Evolutionary conservation across 352 stramenopile genomes (phyloP).

Genomic region (Pythium coloratum): DNA sequence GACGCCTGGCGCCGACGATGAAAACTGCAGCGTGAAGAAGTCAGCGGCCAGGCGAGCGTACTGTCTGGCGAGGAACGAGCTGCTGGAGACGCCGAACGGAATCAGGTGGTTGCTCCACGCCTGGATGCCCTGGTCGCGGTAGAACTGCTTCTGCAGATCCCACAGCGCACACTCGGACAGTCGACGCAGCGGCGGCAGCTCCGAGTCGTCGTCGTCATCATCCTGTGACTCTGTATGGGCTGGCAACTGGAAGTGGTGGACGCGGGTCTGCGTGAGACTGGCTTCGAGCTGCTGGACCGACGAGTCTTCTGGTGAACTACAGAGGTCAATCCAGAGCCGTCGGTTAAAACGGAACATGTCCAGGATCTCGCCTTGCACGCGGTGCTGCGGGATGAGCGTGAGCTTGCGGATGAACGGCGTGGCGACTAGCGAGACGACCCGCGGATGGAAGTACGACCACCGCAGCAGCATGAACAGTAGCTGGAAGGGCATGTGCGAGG

Average conservation of each 20-base stretch:
- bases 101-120: conserved; percentile 75
- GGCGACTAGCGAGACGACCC: conserved; percentile 32
- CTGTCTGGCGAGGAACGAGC: conserved; percentile 61
- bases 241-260: neutral
- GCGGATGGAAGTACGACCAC: conserved; percentile 73
- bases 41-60: conserved; percentile 49
- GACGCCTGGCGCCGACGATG: too few relatives aligned
- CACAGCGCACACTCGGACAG: conserved; percentile 65
- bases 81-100: conserved; percentile 80
- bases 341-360: conserved; percentile 29
- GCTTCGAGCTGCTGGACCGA: neutral
- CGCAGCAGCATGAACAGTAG: conserved; percentile 60
- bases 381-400: conserved; percentile 44
- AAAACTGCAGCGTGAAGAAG: conserved; percentile 3
- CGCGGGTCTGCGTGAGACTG: neutral
- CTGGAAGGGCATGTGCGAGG: conserved; percentile 62
- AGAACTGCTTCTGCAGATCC: conserved; percentile 80
- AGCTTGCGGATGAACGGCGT: conserved; percentile 56
- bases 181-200: conserved; percentile 17
- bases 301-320: neutral
- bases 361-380: conserved; percentile 38
- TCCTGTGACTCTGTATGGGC: conserved; percentile 3
- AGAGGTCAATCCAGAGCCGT: conserved; percentile 32
- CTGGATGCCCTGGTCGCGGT: conserved; percentile 67
- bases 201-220: conserved; percentile 1